Base-by-base conservation (phyloP, 306 rosid species). In the Vigna nakashimae region DNA sequence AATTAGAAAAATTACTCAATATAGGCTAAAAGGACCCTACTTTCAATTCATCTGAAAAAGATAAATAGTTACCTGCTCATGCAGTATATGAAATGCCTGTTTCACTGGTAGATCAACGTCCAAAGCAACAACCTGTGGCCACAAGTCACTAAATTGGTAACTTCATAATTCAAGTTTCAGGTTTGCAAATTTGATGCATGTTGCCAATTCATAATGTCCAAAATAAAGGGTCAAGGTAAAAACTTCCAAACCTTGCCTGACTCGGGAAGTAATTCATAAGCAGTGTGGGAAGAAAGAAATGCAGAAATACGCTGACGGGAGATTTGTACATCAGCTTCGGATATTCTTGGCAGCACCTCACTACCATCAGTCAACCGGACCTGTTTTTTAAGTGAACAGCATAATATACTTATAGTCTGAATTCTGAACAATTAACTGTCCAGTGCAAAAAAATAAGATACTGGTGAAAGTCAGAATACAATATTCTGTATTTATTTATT, bases 241-340 rank as follows among this genome's bases (percentile, higher is more conserved):
- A 79, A 80, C 69, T 74, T 85, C 88, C 97, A 83, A 91, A 92
- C 97, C 97, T 94, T 91, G 92, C 98, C 97, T 83, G 96, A 92
- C 93, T 92, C 97, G 0, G 98, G 98, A 77, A 94, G 93, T 84
- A 94, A 85, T 80, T 92, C 94, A 50, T 94, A 94, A 79, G 86
- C 92, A 22, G 94, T 88, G 79, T 90, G 96, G 48, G 80, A 26
- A 30, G 94, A 90, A 88, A 94, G 81, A 87, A 90, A 92, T 7
- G 76, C 83, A 83, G 93, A 82, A 60, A 94, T 84, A 28, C 92
- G 92, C 58, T 88, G 94, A 64, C 91, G 84, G 51, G 98, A 90
- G 64, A 85, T 81, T 86, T 87, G 94, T 80, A 94, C 52, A 76
- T 92, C 98, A 74, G 87, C 83, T 79, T 90, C 98, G 38, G 93